Evolutionary conservation across 345 rosid species (phyloP).

Genomic region (Cardamine chenopodiifolia): DNA sequence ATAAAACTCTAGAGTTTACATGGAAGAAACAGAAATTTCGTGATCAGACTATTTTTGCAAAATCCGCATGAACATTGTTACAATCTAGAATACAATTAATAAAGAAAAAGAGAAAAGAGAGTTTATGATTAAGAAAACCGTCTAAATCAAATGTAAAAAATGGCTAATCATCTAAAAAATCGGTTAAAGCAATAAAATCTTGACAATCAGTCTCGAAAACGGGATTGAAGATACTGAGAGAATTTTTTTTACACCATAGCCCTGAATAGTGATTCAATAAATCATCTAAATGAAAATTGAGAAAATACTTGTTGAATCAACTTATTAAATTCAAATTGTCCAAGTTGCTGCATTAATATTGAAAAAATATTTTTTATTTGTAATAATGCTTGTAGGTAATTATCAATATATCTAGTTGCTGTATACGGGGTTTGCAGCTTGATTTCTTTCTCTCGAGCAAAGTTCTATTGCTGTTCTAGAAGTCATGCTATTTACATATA

Average conservation of each 20-base stretch:
- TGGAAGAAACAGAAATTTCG: too few relatives aligned
- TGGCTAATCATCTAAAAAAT: rapidly evolving
- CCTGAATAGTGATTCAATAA: background rate
- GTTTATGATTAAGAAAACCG: too few relatives aligned
- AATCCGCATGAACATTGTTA: background rate
- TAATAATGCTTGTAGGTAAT: background rate
- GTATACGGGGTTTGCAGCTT: background rate
- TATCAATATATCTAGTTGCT: background rate
- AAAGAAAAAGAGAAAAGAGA: too few relatives aligned
- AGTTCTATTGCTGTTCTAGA: background rate
- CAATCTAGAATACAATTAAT: too few relatives aligned
- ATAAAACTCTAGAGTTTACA: too few relatives aligned
- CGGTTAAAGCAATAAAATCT: background rate
- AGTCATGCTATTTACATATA: background rate
- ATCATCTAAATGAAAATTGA: background rate
- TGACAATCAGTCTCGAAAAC: background rate
- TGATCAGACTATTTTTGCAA: too few relatives aligned
- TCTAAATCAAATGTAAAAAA: background rate
- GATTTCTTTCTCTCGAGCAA: background rate
- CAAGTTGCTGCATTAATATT: background rate
- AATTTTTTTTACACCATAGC: too few relatives aligned
- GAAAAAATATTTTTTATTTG: background rate
- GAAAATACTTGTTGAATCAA: background rate
- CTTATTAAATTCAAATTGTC: background rate
- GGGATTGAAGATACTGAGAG: background rate